Evolutionary conservation across 768 basidiomycete species (phyloP).

Genomic region (Amanita rubescens): DNA sequence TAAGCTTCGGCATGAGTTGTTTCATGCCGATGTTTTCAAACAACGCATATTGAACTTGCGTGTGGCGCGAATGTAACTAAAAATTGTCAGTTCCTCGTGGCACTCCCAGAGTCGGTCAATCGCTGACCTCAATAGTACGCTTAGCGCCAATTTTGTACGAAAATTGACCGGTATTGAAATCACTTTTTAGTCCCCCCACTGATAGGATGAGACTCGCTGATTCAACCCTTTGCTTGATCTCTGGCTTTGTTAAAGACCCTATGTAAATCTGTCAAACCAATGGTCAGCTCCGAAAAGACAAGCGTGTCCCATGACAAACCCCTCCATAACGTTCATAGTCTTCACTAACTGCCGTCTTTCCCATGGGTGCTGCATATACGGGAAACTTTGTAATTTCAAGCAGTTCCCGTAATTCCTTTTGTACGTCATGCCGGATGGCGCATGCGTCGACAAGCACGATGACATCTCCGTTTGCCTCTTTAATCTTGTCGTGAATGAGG

Average conservation of each 20-base stretch:
- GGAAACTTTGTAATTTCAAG: constrained; percentile 59
- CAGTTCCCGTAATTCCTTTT: constrained; percentile 55
- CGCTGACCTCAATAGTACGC: constrained; percentile 54
- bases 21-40: constrained; percentile 73
- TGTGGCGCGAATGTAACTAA: constrained; percentile 73
- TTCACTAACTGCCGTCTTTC: constrained; percentile 72
- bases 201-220: constrained; percentile 68
- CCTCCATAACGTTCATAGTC: constrained; percentile 70
- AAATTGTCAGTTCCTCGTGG: background rate
- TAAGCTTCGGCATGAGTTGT: constrained; percentile 63
- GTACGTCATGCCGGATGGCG: constrained; percentile 62
- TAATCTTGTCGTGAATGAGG: constrained; percentile 59
- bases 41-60: constrained; percentile 53
- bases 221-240: constrained; percentile 67
- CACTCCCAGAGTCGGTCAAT: background rate
- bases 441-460: constrained; percentile 81
- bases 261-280: constrained; percentile 53
- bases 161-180: constrained; percentile 89
- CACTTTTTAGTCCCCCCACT: constrained; percentile 61
- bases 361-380: constrained; percentile 75
- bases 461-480: constrained; percentile 58
- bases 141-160: constrained; percentile 59
- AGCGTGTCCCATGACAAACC: constrained; percentile 34
- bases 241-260: constrained; percentile 60
- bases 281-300: constrained; percentile 1